Evolutionary conservation across 495 filamentous ascomycete species (phyloP).

Genomic region (Astrocystis sublimbata): DNA sequence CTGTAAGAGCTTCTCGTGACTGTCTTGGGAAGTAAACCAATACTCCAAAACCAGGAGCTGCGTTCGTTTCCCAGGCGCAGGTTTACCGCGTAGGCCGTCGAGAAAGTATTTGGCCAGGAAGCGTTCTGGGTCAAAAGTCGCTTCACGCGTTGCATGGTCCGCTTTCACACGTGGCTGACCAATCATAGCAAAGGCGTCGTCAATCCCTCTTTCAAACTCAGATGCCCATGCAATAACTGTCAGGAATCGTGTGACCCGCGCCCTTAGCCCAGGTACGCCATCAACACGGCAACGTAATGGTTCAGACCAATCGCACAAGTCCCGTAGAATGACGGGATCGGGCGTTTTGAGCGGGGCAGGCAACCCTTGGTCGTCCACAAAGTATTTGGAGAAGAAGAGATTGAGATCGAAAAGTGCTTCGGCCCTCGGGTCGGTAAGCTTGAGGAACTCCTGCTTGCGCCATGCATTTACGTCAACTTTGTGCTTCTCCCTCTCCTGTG

Average conservation of each 20-base stretch:
- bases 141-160: conserved; percentile 5
- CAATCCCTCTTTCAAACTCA: not conserved
- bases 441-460: conserved; percentile 8
- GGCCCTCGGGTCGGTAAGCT: conserved; percentile 4
- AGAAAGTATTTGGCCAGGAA: conserved; percentile 31
- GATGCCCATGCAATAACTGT: conserved; percentile 6
- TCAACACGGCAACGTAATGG: not conserved
- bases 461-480: not conserved
- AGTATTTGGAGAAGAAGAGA: conserved; percentile 8
- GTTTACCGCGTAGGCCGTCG: conserved; percentile 14
- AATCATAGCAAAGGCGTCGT: conserved; percentile 1
- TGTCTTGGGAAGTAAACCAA: not conserved
- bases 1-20: not conserved
- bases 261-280: not conserved
- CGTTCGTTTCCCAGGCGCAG: conserved; percentile 10
- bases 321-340: conserved; percentile 1
- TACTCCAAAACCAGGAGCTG: not conserved
- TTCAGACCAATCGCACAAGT: not conserved
- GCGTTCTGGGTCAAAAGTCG: conserved; percentile 10
- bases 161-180: conserved; percentile 8
- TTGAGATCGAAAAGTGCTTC: conserved; percentile 8
- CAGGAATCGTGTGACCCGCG: not conserved
- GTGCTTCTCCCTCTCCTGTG: not conserved
- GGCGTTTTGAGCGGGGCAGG: conserved; percentile 3
- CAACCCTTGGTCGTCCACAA: conserved; percentile 2